A percentile compares a stretch with the other conserved stretches of the same genome.
Conservation (phyloP, 495 filamentous ascomycete genomes). For the Ramalina peruviana region DNA sequence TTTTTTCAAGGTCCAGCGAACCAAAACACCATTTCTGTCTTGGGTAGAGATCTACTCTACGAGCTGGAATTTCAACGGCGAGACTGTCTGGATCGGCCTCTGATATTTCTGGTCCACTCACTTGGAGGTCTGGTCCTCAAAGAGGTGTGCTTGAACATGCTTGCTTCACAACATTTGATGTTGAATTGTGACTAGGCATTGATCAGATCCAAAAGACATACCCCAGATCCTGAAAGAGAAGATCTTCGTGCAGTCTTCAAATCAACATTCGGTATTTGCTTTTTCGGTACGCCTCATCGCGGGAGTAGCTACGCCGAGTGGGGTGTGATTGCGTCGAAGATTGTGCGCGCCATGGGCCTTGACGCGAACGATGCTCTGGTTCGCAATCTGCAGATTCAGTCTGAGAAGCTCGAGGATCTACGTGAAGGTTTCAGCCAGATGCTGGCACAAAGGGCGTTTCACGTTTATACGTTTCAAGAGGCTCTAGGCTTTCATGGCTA, state of each 20-base stretch:
- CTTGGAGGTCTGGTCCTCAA: too few relatives aligned
- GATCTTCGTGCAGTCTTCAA: background rate
- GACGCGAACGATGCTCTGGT: conserved; percentile 4
- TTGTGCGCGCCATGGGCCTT: background rate
- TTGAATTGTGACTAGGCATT: too few relatives aligned
- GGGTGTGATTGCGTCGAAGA: conserved; percentile 1
- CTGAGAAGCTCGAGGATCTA: background rate
- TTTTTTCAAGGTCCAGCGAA: background rate
- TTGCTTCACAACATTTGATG: too few relatives aligned
- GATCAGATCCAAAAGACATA: too few relatives aligned
- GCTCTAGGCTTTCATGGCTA: background rate
- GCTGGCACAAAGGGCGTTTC: background rate
- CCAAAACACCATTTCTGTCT: too few relatives aligned
- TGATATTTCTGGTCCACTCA: too few relatives aligned
- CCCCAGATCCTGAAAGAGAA: too few relatives aligned
- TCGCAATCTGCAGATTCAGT: background rate
- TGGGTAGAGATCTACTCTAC: too few relatives aligned
- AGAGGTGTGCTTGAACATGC: too few relatives aligned
- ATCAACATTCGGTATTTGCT: background rate
- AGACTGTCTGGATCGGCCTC: too few relatives aligned
- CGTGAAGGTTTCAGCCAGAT: conserved; percentile 1
- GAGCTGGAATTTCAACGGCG: too few relatives aligned
- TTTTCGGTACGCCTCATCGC: conserved; percentile 9
- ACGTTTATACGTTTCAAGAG: conserved; percentile 7
- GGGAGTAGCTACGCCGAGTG: background rate